phyloP scores from a whole-genome alignment of 352 stramenopile genomes.

The Globisporangium radiosum region DNA sequence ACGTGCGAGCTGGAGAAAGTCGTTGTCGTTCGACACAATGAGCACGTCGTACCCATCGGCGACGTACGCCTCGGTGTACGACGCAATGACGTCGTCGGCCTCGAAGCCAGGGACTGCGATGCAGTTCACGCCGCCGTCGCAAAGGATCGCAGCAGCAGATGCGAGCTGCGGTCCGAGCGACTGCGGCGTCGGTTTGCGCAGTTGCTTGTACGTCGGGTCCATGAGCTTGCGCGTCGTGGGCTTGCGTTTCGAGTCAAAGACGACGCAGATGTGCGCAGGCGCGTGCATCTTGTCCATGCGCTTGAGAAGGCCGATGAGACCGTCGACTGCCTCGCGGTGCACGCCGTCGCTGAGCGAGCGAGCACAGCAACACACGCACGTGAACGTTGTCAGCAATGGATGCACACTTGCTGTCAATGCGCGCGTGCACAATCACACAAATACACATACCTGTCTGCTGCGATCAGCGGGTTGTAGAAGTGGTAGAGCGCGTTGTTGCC shows the following conservation, averaged over 20 bases:
- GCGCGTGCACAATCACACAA: not conserved
- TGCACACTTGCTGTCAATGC: not conserved
- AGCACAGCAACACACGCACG: not conserved
- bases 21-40: slow-evolving; percentile 65
- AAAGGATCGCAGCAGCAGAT: slow-evolving; percentile 27
- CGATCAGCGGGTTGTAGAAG: slow-evolving; percentile 41
- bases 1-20: slow-evolving; percentile 58
- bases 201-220: slow-evolving; percentile 48
- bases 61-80: slow-evolving; percentile 38
- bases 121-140: slow-evolving; percentile 30
- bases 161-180: slow-evolving; percentile 37
- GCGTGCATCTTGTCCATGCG: slow-evolving; percentile 42
- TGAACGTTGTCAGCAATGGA: not conserved
- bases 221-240: slow-evolving; percentile 37
- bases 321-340: slow-evolving; percentile 34
- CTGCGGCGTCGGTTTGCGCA: slow-evolving; percentile 26
- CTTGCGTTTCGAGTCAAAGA: slow-evolving; percentile 49
- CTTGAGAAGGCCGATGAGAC: slow-evolving; percentile 32
- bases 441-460: slow-evolving; percentile 23
- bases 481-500: slow-evolving; percentile 62
- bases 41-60: slow-evolving; percentile 44
- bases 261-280: slow-evolving; percentile 45
- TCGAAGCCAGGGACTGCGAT: slow-evolving; percentile 46
- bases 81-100: slow-evolving; percentile 64
- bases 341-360: slow-evolving; percentile 20